Evolutionary conservation across 441 rosid species (phyloP), one percentile per base, ranked within the genome.

Genomic region (Biscutella laevigata): DNA sequence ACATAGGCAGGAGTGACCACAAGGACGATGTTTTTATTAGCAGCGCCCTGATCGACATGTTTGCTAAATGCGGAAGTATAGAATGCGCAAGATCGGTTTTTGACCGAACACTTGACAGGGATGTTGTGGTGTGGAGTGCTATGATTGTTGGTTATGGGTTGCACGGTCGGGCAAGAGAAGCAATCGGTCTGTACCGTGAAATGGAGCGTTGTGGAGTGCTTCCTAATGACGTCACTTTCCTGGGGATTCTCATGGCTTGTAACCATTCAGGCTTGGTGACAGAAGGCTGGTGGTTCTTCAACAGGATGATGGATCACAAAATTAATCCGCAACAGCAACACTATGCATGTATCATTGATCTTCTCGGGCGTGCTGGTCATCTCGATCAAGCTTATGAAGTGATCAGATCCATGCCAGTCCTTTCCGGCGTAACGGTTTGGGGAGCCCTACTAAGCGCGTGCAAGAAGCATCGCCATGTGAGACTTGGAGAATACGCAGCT

Each of bases 101-200:
- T 44, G 82, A 84, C 52, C 53, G 79, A 68, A 68, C 78, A 39
- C 56, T 17, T 22, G 64, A 79, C 54, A 79, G 77, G 58, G 91
- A 84, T 70, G 83, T 83, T 59, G 96, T 88, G 26, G 56, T 74
- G 68, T 81, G 94, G 94, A 84, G 91, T 67, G 80, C 91, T 17
- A 84, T 83, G 94, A 79, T 79, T 38, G 71, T 84, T 27, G 91
- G 91, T 27, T 84, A 85, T 55, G 94, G 87, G 55, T 51, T 84
- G 58, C 91, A 79, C 53, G 96, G 96, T 6, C 56, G 45, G 32
- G 87, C 76, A 7, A 66, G 22, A 59, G 88, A 82, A 77, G 83
- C 91, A 17, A 74, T 84, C 58, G 51, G 63, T 54, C 77, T 84
- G 63, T 84, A 77, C 64, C 69, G 61, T 9, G 62, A 34, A 15